Base-by-base conservation (phyloP, 2,329 filamentous ascomycete genomes). In the Dothideomycetes sp. region DNA sequence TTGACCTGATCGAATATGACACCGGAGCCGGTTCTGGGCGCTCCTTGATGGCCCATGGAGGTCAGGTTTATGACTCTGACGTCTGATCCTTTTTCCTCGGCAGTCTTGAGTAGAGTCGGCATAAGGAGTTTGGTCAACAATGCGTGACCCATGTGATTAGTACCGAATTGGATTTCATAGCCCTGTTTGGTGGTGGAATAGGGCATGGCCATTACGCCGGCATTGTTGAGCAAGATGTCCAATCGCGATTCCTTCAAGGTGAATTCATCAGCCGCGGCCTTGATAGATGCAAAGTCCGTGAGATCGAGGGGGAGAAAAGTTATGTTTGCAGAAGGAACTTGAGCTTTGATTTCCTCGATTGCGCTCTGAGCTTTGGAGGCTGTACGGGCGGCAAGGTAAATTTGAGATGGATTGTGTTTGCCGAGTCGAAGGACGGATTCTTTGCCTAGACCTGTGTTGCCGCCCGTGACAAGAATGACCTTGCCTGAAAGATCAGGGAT, bases 71-170 rank as follows among this genome's bases (percentile, higher is more conserved):
- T 51, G 42, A 73, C 58, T 9, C 70, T 61, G 5, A 70, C 68
- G 3, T 59, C 50, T 11, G 50, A 52, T 0, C 55, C 53, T 15
- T 54, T 28, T 20, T 54, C 15, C 40, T 60, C 48, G 4, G 65
- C 63, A 0, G 69, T 70, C 12, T 57, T 47, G 8, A 62, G 54
- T 34, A 73, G 50, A 0, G 52, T 56, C 1, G 65, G 67, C 1
- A 70, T 51, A 0, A 73, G 59, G 2, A 69, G 56, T 25, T 64
- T 64, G 9, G 60, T 67, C 5, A 71, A 48, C 1, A 70, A 56
- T 4, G 67, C 65, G 46, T 70, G 69, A n/a, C 67, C 70, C 46
- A 72, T 54, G 54, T 71, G 64, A 47, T 73, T 72, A 8, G 64
- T 70, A 22, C 66, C 70, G 43, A 72, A 65, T 37, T 71, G 67